Conservation (phyloP, 2,329 filamentous ascomycete genomes). For the Epichloe gansuensis region DNA sequence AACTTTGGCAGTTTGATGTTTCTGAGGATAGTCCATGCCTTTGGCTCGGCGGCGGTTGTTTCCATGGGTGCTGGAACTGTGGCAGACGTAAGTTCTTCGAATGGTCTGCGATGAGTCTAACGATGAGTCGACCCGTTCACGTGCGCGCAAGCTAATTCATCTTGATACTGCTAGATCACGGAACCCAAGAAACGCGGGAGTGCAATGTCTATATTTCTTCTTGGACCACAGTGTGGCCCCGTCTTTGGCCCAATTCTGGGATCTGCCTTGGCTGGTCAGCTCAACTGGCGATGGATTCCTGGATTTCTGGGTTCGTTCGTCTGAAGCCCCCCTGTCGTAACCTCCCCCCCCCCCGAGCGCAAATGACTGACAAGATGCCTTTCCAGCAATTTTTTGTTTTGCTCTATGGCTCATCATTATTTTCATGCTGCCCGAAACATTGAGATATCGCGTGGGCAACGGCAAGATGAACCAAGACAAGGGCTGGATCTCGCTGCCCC, state of each 20-base stretch:
- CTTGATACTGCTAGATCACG: slow-evolving; percentile 11
- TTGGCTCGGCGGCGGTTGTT: slow-evolving; percentile 28
- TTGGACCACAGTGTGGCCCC: slow-evolving; percentile 32
- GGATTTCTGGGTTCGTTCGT: slow-evolving; percentile 19
- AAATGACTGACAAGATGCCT: background rate
- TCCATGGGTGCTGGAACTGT: slow-evolving; percentile 31
- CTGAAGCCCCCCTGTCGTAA: no score
- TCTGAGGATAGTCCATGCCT: slow-evolving; percentile 28
- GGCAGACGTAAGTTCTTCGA: slow-evolving; percentile 18
- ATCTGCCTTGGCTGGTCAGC: slow-evolving; percentile 21
- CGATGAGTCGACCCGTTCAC: background rate
- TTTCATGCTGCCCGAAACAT: slow-evolving; percentile 31
- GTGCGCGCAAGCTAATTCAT: background rate
- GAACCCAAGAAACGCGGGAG: slow-evolving; percentile 25
- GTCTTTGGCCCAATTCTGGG: slow-evolving; percentile 30
- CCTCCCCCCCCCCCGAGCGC: no score
- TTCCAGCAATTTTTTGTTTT: slow-evolving; percentile 17
- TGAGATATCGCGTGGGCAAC: slow-evolving; percentile 31
- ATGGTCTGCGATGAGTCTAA: background rate
- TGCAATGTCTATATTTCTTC: slow-evolving; percentile 27
- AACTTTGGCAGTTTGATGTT: slow-evolving; percentile 25
- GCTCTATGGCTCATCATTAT: slow-evolving; percentile 16
- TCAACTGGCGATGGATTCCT: slow-evolving; percentile 31
- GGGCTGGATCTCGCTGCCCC: slow-evolving; percentile 10
- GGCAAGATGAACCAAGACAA: slow-evolving; percentile 16